Evolutionary conservation across 441 rosid species (phyloP), one percentile per base, ranked within the genome.

Genomic region (Erodium trifolium): DNA sequence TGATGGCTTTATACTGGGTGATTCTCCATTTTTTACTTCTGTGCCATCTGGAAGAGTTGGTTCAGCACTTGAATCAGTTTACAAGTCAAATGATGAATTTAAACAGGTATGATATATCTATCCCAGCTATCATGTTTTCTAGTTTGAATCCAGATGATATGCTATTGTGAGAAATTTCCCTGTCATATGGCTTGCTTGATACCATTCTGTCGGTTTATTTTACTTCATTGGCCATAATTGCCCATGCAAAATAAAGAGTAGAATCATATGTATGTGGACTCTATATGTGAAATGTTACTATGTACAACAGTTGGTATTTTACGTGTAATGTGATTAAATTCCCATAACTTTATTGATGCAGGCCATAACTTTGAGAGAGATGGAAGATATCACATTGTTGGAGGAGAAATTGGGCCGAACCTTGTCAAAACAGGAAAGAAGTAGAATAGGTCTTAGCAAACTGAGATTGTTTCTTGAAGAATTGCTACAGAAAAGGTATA

Each of bases 21-120:
- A 87, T 70, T 91, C 88, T 35, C 98, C 98, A 5, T 93, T 91
- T 77, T 93, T 93, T 75, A 93, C 98, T 65, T 89, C 98, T 45
- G 96, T 93, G 76, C 98, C 98, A 71, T 93, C 98, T 31, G 98
- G 97, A 82, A 87, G 98, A 78, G 98, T 93, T 72, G 96, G 98
- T 55, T 68, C 78, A 39, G 89, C 80, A 71, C 88, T 82, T 55
- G 97, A 89, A 71, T 82, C 97, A 55, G 88, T 91, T 57, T 91
- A 86, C 82, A 77, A 78, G 67, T 86, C 97, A 43, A 89, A 93
- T 70, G 88, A 93, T 60, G 98, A 89, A 66, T 93, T 93, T 79
- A 89, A 93, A 83, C 88, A 88, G 98, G 98, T 93, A 62, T 78
- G 59, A 3, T 66, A n/a, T 29, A 12, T 59, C 27, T 23, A 23